phyloP scores from a whole-genome alignment of 1,284 basidiomycete genomes.

The Apiotrichum laibachii region DNA sequence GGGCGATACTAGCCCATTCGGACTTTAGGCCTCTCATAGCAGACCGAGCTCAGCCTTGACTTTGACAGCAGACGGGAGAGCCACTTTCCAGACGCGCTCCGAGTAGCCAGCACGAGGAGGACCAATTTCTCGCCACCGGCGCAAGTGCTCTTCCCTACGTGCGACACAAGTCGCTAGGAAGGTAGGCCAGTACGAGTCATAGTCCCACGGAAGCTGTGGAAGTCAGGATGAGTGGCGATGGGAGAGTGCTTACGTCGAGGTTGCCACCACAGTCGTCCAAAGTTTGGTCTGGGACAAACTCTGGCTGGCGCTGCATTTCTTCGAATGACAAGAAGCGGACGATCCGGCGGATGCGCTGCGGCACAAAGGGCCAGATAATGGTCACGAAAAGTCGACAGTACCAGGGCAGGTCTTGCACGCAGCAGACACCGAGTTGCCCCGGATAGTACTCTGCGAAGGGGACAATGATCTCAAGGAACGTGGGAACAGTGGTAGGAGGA shows the following conservation, averaged over 20 bases:
- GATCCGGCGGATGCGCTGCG: slow-evolving; percentile 15
- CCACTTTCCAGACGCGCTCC: slow-evolving; percentile 14
- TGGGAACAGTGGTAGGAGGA: background rate
- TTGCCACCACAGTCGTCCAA: background rate
- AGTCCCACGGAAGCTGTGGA: slow-evolving; percentile 21
- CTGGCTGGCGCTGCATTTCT: slow-evolving; percentile 12
- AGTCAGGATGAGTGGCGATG: background rate
- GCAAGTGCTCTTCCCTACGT: slow-evolving; percentile 23
- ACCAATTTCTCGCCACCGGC: slow-evolving; percentile 25
- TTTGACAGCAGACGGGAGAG: background rate
- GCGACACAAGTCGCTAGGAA: slow-evolving; percentile 25
- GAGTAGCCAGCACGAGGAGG: slow-evolving; percentile 25
- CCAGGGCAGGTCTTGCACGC: slow-evolving; percentile 41
- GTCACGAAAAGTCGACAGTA: slow-evolving; percentile 37
- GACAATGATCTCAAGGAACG: background rate
- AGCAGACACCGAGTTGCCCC: slow-evolving; percentile 29
- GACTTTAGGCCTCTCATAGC: background rate
- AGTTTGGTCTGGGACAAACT: background rate
- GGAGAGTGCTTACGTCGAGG: slow-evolving; percentile 22
- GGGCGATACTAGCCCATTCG: too few relatives aligned
- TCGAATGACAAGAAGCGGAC: slow-evolving; percentile 19
- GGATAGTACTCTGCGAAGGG: slow-evolving; percentile 25
- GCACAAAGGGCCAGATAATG: slow-evolving; percentile 44
- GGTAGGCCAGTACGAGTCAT: slow-evolving; percentile 35
- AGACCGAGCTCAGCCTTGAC: background rate